Evolutionary conservation across 2,329 filamentous ascomycete genomes (phyloP).

Genomic region (Ascocoryne sarcoides): DNA sequence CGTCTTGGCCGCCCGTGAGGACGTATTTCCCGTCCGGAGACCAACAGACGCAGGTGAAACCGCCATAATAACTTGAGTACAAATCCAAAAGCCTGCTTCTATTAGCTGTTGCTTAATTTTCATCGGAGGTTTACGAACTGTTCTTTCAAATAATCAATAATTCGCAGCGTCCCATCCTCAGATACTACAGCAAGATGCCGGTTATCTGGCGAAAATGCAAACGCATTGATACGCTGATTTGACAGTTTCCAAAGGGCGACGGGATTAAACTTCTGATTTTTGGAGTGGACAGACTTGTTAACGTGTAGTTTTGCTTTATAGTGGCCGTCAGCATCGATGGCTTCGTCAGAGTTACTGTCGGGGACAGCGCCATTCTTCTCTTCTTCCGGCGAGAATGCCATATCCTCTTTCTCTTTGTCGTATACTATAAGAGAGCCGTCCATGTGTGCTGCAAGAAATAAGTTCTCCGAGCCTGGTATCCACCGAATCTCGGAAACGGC

Average conservation of each 20-base stretch:
- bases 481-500: constrained; percentile 83
- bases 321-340: constrained; percentile 3
- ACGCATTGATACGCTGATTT: constrained; percentile 81
- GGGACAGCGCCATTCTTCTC: constrained; percentile 22
- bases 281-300: constrained; percentile 85
- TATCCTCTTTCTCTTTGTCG: constrained; percentile 94
- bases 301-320: constrained; percentile 52
- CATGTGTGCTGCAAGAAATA: constrained; percentile 87
- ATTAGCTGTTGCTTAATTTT: constrained; percentile 8
- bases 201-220: constrained; percentile 85
- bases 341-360: constrained; percentile 40
- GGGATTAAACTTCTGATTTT: constrained; percentile 88
- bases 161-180: constrained; percentile 80
- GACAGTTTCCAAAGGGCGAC: constrained; percentile 89
- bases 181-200: constrained; percentile 82
- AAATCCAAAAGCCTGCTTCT: constrained; percentile 65
- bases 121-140: constrained; percentile 46
- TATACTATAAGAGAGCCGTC: constrained; percentile 89
- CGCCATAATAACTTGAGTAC: constrained; percentile 88
- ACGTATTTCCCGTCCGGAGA: constrained; percentile 96
- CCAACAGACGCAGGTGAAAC: constrained; percentile 83
- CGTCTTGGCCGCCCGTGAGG: constrained; percentile 90
- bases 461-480: constrained; percentile 87
- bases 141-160: constrained; percentile 89
- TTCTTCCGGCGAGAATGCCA: constrained; percentile 61